Evolutionary conservation across 176 grass and related monocot genomes (phyloP).

Genomic region (Secale cereale): DNA sequence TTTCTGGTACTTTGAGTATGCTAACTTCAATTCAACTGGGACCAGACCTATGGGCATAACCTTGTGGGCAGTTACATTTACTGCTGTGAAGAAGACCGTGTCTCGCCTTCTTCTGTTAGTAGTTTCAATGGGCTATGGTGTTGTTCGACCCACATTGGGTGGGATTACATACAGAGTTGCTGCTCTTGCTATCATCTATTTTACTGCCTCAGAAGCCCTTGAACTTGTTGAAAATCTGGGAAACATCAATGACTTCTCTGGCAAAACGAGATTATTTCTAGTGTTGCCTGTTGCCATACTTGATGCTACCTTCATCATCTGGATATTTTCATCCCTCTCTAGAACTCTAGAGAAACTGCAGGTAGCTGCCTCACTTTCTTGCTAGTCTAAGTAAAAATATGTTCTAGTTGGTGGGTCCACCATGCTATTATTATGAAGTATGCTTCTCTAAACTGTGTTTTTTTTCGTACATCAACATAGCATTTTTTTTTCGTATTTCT

Average conservation of each 20-base stretch:
- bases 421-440: conserved; percentile 4
- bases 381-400: conserved; percentile 10
- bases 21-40: conserved; percentile 93
- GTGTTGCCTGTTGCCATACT: conserved; percentile 94
- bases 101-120: conserved; percentile 92
- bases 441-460: neutral
- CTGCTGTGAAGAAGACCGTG: conserved; percentile 95
- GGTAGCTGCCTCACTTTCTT: conserved; percentile 45
- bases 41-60: conserved; percentile 91
- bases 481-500: neutral
- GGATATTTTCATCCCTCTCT: conserved; percentile 99
- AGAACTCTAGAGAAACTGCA: conserved; percentile 97
- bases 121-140: conserved; percentile 93
- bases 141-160: conserved; percentile 78
- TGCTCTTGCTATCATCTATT: conserved; percentile 85
- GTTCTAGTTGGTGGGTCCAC: neutral
- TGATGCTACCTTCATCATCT: conserved; percentile 97
- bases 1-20: conserved; percentile 98
- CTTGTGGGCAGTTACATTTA: conserved; percentile 98
- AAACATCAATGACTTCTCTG: conserved; percentile 96
- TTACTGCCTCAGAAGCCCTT: conserved; percentile 84
- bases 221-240: conserved; percentile 96
- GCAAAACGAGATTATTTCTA: conserved; percentile 89
- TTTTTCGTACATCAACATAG: neutral
- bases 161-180: conserved; percentile 77